phyloP scores from a whole-genome alignment of 2,329 filamentous ascomycete genomes.

The Exophiala mesophila region DNA sequence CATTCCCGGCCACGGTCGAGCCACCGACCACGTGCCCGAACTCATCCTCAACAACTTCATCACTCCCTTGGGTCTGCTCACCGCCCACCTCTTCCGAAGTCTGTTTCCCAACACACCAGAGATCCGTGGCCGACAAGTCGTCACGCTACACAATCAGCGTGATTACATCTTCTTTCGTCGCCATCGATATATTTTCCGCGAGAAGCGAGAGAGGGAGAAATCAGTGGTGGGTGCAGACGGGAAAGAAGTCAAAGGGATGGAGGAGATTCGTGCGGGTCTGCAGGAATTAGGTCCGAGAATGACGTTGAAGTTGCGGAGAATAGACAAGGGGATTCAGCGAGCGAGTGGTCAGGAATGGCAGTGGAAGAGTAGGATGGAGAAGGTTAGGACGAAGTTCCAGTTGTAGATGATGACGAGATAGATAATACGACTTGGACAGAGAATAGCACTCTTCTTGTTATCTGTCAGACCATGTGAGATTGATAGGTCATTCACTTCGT shows the following conservation, averaged over 20 bases:
- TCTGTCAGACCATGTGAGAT: no score
- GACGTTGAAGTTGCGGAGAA: conserved; percentile 80
- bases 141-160: conserved; percentile 90
- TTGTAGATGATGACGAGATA: conserved; percentile 49
- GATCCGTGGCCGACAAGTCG: conserved; percentile 77
- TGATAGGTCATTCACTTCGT: no score
- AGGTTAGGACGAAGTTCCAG: conserved; percentile 88
- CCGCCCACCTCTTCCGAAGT: conserved; percentile 75
- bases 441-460: no score
- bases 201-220: conserved; percentile 83
- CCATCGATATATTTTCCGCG: conserved; percentile 88
- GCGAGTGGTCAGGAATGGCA: conserved; percentile 83
- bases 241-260: conserved; percentile 75
- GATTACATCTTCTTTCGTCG: conserved; percentile 92
- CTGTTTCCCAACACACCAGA: conserved; percentile 79
- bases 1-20: conserved; percentile 82
- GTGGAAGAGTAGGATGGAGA: conserved; percentile 95
- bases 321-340: conserved; percentile 82
- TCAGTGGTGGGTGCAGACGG: conserved; percentile 76
- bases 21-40: conserved; percentile 86
- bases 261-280: conserved; percentile 77
- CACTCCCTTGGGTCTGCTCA: conserved; percentile 82
- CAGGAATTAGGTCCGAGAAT: conserved; percentile 84
- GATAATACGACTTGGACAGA: no score
- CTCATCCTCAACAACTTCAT: conserved; percentile 90